Evolutionary conservation across 2,329 filamentous ascomycete species (phyloP).

Genomic region (Penicillium sp.): DNA sequence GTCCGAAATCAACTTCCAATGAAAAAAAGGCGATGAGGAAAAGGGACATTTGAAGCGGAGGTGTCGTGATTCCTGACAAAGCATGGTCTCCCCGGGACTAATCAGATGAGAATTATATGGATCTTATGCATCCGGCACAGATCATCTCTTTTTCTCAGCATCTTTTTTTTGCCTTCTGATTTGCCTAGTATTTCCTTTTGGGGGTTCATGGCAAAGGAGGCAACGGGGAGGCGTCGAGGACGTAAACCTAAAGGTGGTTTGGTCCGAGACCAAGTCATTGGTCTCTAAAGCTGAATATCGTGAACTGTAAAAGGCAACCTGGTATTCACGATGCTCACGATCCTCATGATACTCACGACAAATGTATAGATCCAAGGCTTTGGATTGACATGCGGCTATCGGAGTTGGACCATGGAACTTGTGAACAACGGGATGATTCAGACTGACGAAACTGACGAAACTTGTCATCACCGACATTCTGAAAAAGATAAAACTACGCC

Average conservation of each 20-base stretch:
- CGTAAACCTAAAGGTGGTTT: background rate
- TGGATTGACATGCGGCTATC: slow-evolving; percentile 19
- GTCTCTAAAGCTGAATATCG: background rate
- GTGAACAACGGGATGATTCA: slow-evolving; percentile 25
- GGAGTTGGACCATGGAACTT: slow-evolving; percentile 27
- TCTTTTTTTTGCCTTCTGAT: background rate
- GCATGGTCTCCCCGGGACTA: slow-evolving; percentile 24
- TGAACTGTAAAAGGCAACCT: slow-evolving; percentile 1
- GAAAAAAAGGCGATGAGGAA: slow-evolving; percentile 13
- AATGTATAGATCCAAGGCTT: slow-evolving; percentile 18
- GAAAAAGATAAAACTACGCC: slow-evolving; percentile 18
- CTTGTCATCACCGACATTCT: slow-evolving; percentile 29
- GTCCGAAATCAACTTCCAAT: slow-evolving; percentile 3
- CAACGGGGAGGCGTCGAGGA: slow-evolving; percentile 4
- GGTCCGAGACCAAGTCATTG: background rate
- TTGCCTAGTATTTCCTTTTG: background rate
- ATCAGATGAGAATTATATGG: slow-evolving; percentile 14
- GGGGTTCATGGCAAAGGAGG: slow-evolving; percentile 12
- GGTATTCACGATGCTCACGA: background rate
- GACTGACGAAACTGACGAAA: slow-evolving; percentile 33
- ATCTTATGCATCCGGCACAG: slow-evolving; percentile 10
- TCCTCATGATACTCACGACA: slow-evolving; percentile 4
- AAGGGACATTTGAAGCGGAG: slow-evolving; percentile 25
- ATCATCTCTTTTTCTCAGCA: slow-evolving; percentile 2
- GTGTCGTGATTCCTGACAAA: slow-evolving; percentile 32